These are phyloP conservation scores for Actinidia chinensis DNA, from an alignment of 179 eudicot species.

Conservation along the genomic window DNA sequence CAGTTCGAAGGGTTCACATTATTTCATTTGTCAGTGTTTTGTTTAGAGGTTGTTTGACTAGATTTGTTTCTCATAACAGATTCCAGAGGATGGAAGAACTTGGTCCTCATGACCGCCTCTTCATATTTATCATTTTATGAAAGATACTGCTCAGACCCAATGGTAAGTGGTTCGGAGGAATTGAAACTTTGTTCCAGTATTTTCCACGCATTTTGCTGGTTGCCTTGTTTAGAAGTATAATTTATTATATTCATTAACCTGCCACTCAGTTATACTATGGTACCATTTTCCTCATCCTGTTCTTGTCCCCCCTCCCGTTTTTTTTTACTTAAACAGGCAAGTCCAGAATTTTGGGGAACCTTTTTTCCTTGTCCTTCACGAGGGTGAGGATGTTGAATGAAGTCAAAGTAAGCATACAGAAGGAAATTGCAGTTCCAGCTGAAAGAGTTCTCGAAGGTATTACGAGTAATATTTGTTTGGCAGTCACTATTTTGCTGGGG, in stretches of 20 bases:
- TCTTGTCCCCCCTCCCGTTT: background rate
- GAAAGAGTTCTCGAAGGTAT: slow-evolving; percentile 92
- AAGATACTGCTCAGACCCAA: slow-evolving; percentile 77
- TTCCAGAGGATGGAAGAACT: slow-evolving; percentile 87
- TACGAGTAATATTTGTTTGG: too few relatives aligned
- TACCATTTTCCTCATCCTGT: background rate
- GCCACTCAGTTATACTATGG: background rate
- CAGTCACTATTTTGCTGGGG: background rate
- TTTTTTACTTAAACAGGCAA: slow-evolving; percentile 42
- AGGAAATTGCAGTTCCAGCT: slow-evolving; percentile 75
- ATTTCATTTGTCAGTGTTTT: background rate
- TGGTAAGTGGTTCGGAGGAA: slow-evolving; percentile 30
- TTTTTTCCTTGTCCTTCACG: slow-evolving; percentile 77
- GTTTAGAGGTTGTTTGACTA: background rate
- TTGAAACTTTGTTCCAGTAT: background rate
- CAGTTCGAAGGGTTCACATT: background rate
- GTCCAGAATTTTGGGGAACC: slow-evolving; percentile 96
- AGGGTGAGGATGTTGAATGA: slow-evolving; percentile 85
- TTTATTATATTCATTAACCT: background rate
- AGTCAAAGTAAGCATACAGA: slow-evolving; percentile 70
- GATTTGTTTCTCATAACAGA: slow-evolving; percentile 35
- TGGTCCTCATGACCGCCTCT: slow-evolving; percentile 72
- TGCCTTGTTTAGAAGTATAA: background rate
- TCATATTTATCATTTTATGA: slow-evolving; percentile 86
- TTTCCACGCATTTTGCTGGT: background rate